Evolutionary conservation across 805 yeast species (phyloP).

Genomic region (Cyberlindnera sargentensis): DNA sequence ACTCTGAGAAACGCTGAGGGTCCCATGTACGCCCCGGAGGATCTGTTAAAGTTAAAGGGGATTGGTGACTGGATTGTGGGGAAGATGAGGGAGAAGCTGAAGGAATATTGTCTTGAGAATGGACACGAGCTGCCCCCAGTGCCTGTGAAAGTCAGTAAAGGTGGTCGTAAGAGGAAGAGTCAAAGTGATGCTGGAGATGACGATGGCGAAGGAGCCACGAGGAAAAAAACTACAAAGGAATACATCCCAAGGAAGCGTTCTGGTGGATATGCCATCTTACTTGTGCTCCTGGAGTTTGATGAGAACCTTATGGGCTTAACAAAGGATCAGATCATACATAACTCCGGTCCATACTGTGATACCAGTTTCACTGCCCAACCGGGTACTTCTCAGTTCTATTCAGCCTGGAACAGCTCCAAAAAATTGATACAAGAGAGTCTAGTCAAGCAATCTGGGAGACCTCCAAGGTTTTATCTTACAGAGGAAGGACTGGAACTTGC

Average conservation of each 20-base stretch:
- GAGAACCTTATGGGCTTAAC: slow-evolving; percentile 47
- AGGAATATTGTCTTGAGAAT: slow-evolving; percentile 48
- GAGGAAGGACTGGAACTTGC: slow-evolving; percentile 67
- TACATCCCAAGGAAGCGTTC: slow-evolving; percentile 72
- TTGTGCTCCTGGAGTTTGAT: slow-evolving; percentile 50
- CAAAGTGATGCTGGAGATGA: slow-evolving; percentile 1
- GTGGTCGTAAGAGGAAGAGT: slow-evolving; percentile 13
- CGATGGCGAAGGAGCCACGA: slow-evolving; percentile 12
- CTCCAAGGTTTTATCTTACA: slow-evolving; percentile 54
- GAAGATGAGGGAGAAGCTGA: slow-evolving; percentile 39
- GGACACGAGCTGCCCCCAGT: slow-evolving; percentile 39
- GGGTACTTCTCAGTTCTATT: slow-evolving; percentile 52
- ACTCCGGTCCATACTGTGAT: slow-evolving; percentile 51
- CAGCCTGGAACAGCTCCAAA: slow-evolving; percentile 72
- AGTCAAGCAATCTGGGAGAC: slow-evolving; percentile 50
- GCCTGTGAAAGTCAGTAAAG: not conserved
- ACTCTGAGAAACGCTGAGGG: slow-evolving; percentile 39
- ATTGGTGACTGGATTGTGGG: slow-evolving; percentile 68
- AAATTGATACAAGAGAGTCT: slow-evolving; percentile 55
- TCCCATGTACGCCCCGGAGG: slow-evolving; percentile 45
- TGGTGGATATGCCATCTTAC: slow-evolving; percentile 78
- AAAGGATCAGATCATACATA: slow-evolving; percentile 48
- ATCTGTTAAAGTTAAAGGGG: slow-evolving; percentile 51
- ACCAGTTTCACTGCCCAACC: slow-evolving; percentile 54
- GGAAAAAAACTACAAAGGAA: slow-evolving; percentile 23